Percentiles rank a stretch among this genome's conserved stretches.
Conservation (phyloP, 768 basidiomycete genomes). For the Hemileccinum impolitum region DNA sequence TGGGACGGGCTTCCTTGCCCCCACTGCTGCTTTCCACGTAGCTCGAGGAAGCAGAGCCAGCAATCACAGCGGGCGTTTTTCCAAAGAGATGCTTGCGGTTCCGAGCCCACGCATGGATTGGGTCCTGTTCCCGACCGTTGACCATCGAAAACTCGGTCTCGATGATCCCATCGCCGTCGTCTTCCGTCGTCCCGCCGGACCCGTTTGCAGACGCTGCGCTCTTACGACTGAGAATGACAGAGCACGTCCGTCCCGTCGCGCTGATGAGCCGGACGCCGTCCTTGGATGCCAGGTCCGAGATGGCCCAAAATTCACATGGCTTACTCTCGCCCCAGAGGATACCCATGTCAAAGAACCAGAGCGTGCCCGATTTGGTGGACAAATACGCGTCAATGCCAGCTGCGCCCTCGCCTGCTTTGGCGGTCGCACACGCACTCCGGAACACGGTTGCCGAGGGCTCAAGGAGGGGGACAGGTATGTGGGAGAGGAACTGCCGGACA, state of each 20-base stretch:
- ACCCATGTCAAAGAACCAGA: slow-evolving; percentile 70
- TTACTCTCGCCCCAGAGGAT: slow-evolving; percentile 74
- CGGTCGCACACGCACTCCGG: slow-evolving; percentile 47
- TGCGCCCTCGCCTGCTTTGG: slow-evolving; percentile 38
- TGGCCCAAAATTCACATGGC: slow-evolving; percentile 74
- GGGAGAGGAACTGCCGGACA: slow-evolving; percentile 50
- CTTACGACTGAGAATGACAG: slow-evolving; percentile 51
- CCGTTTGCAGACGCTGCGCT: neutral
- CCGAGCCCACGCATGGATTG: slow-evolving; percentile 64
- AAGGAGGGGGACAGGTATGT: slow-evolving; percentile 42
- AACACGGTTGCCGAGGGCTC: slow-evolving; percentile 53
- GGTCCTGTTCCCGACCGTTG: slow-evolving; percentile 64
- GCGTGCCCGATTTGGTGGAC: slow-evolving; percentile 64
- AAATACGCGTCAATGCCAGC: slow-evolving; percentile 69
- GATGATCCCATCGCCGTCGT: slow-evolving; percentile 38
- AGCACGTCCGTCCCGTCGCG: slow-evolving; percentile 65
- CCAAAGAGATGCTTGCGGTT: slow-evolving; percentile 57
- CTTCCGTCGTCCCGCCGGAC: slow-evolving; percentile 31
- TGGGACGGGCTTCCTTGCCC: neutral
- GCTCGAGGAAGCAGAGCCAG: neutral
- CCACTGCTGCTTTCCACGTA: neutral
- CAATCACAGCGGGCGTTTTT: neutral
- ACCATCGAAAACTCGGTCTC: slow-evolving; percentile 73
- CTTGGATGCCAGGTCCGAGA: slow-evolving; percentile 52
- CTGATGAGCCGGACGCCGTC: slow-evolving; percentile 55